A percentile compares a stretch with the other conserved stretches of the same genome.
phyloP scores from a whole-genome alignment of 2,329 filamentous ascomycete genomes.

The Alternaria tenuissima region DNA sequence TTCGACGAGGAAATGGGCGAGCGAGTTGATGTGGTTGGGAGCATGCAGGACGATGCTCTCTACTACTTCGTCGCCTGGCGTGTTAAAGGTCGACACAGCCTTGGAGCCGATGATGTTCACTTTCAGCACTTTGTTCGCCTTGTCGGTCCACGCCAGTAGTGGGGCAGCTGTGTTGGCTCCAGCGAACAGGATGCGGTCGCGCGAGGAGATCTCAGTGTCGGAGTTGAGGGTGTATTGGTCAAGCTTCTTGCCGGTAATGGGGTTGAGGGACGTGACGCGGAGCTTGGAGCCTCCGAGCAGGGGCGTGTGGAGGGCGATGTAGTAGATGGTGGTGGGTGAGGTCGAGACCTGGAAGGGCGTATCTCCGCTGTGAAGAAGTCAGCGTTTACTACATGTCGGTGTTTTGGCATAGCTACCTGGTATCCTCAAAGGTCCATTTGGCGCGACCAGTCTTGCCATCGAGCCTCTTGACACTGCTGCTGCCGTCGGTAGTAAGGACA shows the following conservation, averaged over 20 bases:
- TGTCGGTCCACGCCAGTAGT: slow-evolving; percentile 78
- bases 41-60: slow-evolving; percentile 73
- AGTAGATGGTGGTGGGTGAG: slow-evolving; percentile 74
- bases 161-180: slow-evolving; percentile 79
- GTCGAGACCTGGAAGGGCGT: slow-evolving; percentile 77
- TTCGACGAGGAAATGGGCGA: slow-evolving; percentile 86
- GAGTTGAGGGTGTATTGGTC: slow-evolving; percentile 76
- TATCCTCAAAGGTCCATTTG: slow-evolving; percentile 80
- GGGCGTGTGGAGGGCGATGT: slow-evolving; percentile 75
- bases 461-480: slow-evolving; percentile 72
- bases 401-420: slow-evolving; percentile 53
- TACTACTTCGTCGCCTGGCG: slow-evolving; percentile 51
- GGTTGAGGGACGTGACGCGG: slow-evolving; percentile 77
- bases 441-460: slow-evolving; percentile 75
- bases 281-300: slow-evolving; percentile 74
- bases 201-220: slow-evolving; percentile 74
- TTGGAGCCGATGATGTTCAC: slow-evolving; percentile 72
- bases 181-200: slow-evolving; percentile 74
- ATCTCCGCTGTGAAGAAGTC: slow-evolving; percentile 63
- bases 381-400: slow-evolving; percentile 7
- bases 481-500: slow-evolving; percentile 68
- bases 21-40: slow-evolving; percentile 73
- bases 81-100: slow-evolving; percentile 53
- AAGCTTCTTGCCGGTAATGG: slow-evolving; percentile 73
- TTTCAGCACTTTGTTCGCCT: slow-evolving; percentile 67